Base-by-base conservation (phyloP, 345 rosid genomes). In the Moricandia moricandioides region DNA sequence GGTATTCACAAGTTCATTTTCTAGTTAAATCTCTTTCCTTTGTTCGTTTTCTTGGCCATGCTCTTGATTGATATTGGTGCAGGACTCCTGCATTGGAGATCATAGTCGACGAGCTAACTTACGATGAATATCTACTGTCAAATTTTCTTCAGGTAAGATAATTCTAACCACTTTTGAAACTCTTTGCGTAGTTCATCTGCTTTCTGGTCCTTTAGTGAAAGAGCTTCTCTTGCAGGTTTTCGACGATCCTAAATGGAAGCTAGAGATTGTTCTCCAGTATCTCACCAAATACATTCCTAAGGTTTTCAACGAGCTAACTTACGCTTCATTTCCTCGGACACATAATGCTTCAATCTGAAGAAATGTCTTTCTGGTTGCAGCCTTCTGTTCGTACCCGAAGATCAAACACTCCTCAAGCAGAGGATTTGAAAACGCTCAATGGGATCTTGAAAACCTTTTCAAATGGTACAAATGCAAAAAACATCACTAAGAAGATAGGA, bases 161-260 rank as follows among this genome's bases (percentile, higher is more conserved):
- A 8, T 13, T 39, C n/a, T 10, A 24, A 34, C 24, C 61, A 47
- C 12, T 34, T 47, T 37, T 29, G 58, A 56, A 63, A 24, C 67
- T 33, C 40, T n/a, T n/a, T 56, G 17, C 65, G 33, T 17, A 35
- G 27, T 47, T 29, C 58, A 55, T 57, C 5, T 10, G 62, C 55
- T 75, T 21, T 59, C 17, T 52, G 64, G 40, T 54, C 60, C 59
- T 72, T 61, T 33, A 60, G 26, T 77, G n/a, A n/a, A 30, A 54
- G 18, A 52, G 24, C 16, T 43, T 67, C 26, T 69, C 63, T 62
- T 80, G 68, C 89, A 91, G 96, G 85, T 77, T 30, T 89, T 91
- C 63, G 70, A 79, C 33, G 84, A 90, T 65, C 89, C 93, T 51
- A 91, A 85, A 74, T 88, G 95, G 98, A 94, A 94, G 84, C 83